Evolutionary conservation across 176 grass and related monocot species (phyloP), one percentile per base, ranked within the genome.

Genomic region (Coix lacrymajobi): DNA sequence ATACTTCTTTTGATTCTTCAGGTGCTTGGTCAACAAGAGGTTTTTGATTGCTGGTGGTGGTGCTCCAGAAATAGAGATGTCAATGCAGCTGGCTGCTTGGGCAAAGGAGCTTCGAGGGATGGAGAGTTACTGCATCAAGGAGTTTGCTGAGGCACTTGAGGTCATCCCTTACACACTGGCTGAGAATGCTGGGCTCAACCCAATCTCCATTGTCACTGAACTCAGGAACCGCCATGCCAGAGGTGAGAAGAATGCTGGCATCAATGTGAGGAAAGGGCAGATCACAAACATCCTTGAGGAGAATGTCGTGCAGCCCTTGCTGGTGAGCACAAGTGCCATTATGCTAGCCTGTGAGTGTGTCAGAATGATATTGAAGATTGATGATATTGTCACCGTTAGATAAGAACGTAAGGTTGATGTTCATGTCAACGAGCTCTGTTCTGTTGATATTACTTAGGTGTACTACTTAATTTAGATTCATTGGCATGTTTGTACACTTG

Each of bases 61-160:
- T 85, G 92, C 92, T 31, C 94, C 94, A 16, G 92, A 97, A 82
- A 94, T 97, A 68, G 92, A 97, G 76, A 92, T 97, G 89, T 92
- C 94, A 46, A 92, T 85, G 85, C 91, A 94, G n/a, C 89, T 97
- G 33, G 87, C 89, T 22, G 36, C 87, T 52, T 97, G 92, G 91
- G 87, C 94, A 64, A 97, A 97, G 65, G 87, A 94, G 51, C 91
- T 97, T 36, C 91, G 92, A 44, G 92, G 92, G 54, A 94, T 92
- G 94, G 92, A 97, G 87, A 94, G 91, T 62, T 97, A 97, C 85
- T 97, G 94, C 82, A 90, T 97, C 61, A 97, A 92, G 85, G 94
- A 92, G 84, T 94, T 94, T 39, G 92, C 92, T 15, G 94, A 97
- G 7, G 88, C 92, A 1, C 89, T 94, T 32, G 89, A 97, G 79